phyloP scores from a whole-genome alignment of 169 alveolate species.

The Plasmodium vivax region DNA sequence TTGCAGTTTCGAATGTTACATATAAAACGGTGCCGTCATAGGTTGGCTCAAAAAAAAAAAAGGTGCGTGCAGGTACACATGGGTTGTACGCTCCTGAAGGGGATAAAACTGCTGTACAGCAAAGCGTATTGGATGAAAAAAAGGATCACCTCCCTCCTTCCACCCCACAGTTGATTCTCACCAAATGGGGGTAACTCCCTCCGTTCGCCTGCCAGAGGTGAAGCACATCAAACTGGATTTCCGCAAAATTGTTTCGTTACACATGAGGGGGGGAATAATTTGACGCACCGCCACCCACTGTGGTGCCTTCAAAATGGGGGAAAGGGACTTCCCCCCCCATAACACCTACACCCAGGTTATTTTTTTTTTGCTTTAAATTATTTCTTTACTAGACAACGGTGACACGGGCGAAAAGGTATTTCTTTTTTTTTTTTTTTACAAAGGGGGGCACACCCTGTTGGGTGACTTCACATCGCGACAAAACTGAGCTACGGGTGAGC shows the following conservation, averaged over 20 bases:
- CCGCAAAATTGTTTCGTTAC: background rate
- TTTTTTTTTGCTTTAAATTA: background rate
- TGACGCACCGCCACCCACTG: background rate
- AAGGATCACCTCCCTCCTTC: background rate
- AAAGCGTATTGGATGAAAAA: background rate
- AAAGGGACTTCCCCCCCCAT: background rate
- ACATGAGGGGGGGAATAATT: background rate
- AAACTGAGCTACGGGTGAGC: background rate
- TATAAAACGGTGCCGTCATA: background rate
- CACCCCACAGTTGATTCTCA: background rate
- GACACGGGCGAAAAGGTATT: background rate
- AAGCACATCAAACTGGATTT: background rate
- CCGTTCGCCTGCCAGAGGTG: background rate
- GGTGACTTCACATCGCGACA: background rate
- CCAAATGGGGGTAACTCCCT: background rate
- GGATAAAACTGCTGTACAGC: background rate
- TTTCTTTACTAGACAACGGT: background rate
- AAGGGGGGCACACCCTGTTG: background rate
- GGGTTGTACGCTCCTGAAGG: background rate
- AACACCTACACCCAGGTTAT: background rate
- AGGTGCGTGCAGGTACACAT: background rate
- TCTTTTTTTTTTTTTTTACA: background rate
- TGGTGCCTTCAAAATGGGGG: background rate
- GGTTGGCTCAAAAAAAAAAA: background rate
- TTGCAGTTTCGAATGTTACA: background rate